phyloP scores from a whole-genome alignment of 306 rosid species.

The Senna tora region DNA sequence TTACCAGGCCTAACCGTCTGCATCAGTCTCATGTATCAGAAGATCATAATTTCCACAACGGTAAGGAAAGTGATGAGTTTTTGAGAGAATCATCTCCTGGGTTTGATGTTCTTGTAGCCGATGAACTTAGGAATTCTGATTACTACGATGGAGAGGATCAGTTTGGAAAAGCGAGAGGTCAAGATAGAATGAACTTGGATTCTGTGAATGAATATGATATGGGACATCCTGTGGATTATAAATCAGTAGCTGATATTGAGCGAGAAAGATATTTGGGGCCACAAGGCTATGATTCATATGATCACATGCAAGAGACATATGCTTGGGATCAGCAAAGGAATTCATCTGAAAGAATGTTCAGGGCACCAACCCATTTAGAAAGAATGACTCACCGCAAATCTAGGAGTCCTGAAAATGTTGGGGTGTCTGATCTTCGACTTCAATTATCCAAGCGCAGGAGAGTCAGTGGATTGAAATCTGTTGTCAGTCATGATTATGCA shows the following conservation, averaged over 20 bases:
- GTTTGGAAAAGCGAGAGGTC: constrained; percentile 69
- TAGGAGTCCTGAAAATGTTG: constrained; percentile 69
- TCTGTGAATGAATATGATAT: constrained; percentile 72
- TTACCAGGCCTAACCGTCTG: constrained; percentile 48
- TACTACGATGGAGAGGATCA: constrained; percentile 79
- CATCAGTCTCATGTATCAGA: constrained; percentile 59
- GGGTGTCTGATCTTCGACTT: constrained; percentile 74
- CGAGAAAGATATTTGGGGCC: constrained; percentile 59
- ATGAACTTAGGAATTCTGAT: constrained; percentile 80
- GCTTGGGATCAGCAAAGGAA: constrained; percentile 78
- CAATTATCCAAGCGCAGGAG: constrained; percentile 82
- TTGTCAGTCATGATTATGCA: constrained; percentile 63
- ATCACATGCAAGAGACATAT: constrained; percentile 68
- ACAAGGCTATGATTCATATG: constrained; percentile 67
- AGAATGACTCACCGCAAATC: constrained; percentile 67
- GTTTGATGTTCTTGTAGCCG: constrained; percentile 98
- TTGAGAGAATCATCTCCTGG: constrained; percentile 97
- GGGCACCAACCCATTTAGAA: constrained; percentile 61
- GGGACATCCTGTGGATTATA: constrained; percentile 65
- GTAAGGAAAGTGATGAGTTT: constrained; percentile 85
- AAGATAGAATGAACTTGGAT: constrained; percentile 68
- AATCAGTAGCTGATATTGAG: constrained; percentile 67
- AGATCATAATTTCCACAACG: constrained; percentile 74
- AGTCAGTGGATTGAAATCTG: constrained; percentile 76
- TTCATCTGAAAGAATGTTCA: constrained; percentile 48